A percentile compares a stretch with the other conserved stretches of the same genome.
Conservation (phyloP, 176 grass and related monocot genomes). For the Dactylis glomerata region DNA sequence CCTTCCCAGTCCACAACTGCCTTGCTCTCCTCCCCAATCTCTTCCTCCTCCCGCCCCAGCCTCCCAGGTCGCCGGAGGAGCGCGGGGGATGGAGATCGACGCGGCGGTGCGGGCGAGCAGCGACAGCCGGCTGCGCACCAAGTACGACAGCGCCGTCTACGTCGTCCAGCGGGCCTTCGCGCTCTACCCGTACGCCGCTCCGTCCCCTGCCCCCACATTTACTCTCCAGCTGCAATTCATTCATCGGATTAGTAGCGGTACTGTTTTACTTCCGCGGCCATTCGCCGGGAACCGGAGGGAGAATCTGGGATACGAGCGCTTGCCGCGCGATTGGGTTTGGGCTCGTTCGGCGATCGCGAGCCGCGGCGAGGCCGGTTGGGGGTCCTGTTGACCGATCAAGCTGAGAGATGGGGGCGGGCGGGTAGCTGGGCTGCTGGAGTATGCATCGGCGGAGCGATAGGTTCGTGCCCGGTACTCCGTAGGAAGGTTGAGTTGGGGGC, state of each 20-base stretch:
- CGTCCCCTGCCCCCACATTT: not conserved
- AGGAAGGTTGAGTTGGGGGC: not conserved
- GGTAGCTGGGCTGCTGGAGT: not conserved
- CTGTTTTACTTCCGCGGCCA: not conserved
- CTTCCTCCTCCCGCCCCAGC: not conserved
- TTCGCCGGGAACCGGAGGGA: not conserved
- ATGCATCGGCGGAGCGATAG: not conserved
- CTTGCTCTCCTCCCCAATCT: not conserved
- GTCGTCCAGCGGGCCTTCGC: conserved; percentile 94
- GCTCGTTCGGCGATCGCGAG: not conserved
- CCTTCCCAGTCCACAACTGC: conserved; percentile 21
- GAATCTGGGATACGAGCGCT: conserved; percentile 1
- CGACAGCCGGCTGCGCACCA: conserved; percentile 79
- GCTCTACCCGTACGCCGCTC: conserved; percentile 72
- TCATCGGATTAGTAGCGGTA: not conserved
- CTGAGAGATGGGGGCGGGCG: not conserved
- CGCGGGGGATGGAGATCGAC: conserved; percentile 83
- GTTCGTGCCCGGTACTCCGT: not conserved
- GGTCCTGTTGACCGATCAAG: conserved; percentile 4
- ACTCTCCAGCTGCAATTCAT: not conserved
- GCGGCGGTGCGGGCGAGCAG: conserved; percentile 63
- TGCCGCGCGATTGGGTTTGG: not conserved
- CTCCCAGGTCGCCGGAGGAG: not conserved
- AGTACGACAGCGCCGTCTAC: conserved; percentile 85
- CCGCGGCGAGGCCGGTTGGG: not conserved